Evolutionary conservation across 257 asterid species (phyloP).

Genomic region (Prunella vulgaris): DNA sequence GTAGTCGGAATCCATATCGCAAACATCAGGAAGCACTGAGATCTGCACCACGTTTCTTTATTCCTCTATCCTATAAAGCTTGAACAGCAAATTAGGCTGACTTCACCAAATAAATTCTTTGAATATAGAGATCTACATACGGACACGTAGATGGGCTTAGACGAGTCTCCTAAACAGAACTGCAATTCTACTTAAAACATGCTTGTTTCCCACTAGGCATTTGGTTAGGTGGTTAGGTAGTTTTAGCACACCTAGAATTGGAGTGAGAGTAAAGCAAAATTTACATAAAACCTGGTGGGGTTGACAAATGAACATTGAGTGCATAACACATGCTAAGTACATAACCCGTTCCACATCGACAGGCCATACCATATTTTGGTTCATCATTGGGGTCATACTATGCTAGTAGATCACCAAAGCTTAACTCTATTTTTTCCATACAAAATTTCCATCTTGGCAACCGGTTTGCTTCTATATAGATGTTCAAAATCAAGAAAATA

Average conservation of each 20-base stretch:
- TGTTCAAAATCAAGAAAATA: too few relatives aligned
- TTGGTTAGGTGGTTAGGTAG: background rate
- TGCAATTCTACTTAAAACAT: too few relatives aligned
- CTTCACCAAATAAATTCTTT: background rate
- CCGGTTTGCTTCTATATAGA: too few relatives aligned
- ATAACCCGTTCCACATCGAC: background rate
- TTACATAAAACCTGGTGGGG: background rate
- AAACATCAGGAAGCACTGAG: background rate
- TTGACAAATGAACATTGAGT: background rate
- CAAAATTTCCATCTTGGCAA: too few relatives aligned
- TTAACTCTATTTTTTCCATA: too few relatives aligned
- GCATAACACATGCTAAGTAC: background rate
- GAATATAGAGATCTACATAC: background rate
- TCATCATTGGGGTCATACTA: background rate
- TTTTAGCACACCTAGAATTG: background rate
- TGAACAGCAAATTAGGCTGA: background rate
- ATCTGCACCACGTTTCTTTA: too few relatives aligned
- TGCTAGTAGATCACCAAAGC: background rate
- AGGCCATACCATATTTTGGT: background rate
- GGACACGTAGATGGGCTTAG: background rate
- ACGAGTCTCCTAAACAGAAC: too few relatives aligned
- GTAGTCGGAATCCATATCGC: background rate
- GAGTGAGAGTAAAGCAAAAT: conserved; percentile 20
- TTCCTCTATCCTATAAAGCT: background rate
- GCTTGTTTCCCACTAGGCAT: too few relatives aligned